Conservation (phyloP, 768 basidiomycete species). For the Filobasidium floriforme region DNA sequence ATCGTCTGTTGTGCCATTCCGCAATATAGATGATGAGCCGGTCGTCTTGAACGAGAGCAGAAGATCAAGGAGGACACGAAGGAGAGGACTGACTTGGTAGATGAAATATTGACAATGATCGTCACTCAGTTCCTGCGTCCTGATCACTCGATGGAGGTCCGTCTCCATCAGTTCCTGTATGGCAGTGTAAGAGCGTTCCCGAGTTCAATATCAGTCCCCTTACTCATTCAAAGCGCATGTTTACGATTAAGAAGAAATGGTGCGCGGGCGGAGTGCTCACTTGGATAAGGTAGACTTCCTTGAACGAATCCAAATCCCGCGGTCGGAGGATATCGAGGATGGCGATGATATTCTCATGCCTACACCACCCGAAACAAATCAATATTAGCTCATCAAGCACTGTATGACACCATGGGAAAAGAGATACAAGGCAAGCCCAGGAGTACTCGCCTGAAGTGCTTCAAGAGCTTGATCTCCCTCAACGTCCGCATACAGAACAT, state of each 20-base stretch:
- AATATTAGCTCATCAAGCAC: neutral
- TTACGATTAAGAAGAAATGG: no score
- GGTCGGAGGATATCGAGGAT: constrained; percentile 85
- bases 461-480: constrained; percentile 73
- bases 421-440: constrained; percentile 27
- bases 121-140: constrained; percentile 88
- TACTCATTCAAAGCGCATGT: no score
- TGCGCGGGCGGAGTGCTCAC: constrained; percentile 12
- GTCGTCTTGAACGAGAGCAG: no score
- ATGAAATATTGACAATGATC: constrained; percentile 88
- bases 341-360: constrained; percentile 64
- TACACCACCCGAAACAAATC: constrained; percentile 9
- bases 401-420: neutral
- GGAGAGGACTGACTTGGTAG: constrained; percentile 48
- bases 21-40: no score
- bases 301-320: constrained; percentile 68
- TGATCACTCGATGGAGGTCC: constrained; percentile 90
- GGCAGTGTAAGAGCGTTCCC: no score
- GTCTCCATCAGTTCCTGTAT: constrained; percentile 86
- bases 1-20: constrained; percentile 60
- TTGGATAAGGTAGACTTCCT: constrained; percentile 66
- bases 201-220: no score
- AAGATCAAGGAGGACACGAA: no score
- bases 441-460: constrained; percentile 50
- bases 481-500: constrained; percentile 87